These are phyloP conservation scores for Syzygium malaccense DNA, from an alignment of 441 rosid species.

Conservation along the genomic window DNA sequence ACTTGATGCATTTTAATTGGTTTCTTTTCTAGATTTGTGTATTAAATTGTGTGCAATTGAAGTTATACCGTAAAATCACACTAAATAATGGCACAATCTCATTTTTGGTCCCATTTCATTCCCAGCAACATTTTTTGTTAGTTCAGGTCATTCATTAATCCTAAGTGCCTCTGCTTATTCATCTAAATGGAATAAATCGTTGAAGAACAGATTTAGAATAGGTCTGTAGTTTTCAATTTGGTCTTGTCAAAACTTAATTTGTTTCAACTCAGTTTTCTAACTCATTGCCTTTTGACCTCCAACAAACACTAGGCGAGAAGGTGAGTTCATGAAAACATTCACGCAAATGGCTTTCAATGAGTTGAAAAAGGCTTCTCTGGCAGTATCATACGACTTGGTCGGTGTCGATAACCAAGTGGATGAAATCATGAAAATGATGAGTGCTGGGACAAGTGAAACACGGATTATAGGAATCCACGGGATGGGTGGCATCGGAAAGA, in stretches of 20 bases:
- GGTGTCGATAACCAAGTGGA: fast-evolving
- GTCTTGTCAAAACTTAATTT: too few relatives aligned
- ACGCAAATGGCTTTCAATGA: fast-evolving
- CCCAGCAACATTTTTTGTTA: too few relatives aligned
- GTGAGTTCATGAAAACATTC: fast-evolving
- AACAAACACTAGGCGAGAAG: not conserved
- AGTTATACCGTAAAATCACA: too few relatives aligned
- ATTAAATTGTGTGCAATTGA: too few relatives aligned
- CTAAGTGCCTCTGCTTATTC: too few relatives aligned
- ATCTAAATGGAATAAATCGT: not conserved
- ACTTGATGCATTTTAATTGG: not conserved
- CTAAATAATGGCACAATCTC: too few relatives aligned
- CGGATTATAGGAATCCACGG: not conserved
- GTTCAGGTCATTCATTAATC: too few relatives aligned
- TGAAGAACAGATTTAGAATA: too few relatives aligned
- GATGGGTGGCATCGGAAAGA: not conserved
- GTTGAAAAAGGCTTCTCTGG: not conserved
- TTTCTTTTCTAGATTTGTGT: not conserved
- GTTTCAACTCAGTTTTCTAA: not conserved
- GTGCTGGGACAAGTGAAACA: not conserved
- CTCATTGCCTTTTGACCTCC: not conserved
- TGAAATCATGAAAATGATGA: not conserved
- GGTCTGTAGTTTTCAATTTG: too few relatives aligned
- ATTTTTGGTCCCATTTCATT: too few relatives aligned
- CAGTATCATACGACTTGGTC: fast-evolving